Percentiles rank a stretch among this genome's conserved stretches.
Evolutionary conservation across 1,284 basidiomycete genomes (phyloP).

Genomic region (Sparassis latifolia): DNA sequence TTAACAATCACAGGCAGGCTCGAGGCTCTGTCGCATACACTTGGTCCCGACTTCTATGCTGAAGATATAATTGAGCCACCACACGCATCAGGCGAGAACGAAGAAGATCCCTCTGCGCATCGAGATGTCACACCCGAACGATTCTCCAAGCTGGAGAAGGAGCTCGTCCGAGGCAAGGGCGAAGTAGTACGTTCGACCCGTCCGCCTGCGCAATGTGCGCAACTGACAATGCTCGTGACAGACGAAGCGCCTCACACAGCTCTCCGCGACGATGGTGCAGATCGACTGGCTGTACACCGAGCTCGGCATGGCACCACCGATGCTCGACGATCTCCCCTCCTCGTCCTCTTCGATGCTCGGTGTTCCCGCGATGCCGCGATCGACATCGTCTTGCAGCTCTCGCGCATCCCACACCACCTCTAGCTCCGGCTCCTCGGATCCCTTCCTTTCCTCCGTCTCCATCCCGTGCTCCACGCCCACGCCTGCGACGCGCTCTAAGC

Average conservation of each 20-base stretch:
- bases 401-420: neutral
- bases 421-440: constrained; percentile 30
- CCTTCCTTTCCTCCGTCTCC: constrained; percentile 35
- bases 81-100: constrained; percentile 35
- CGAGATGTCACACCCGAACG: constrained; percentile 72
- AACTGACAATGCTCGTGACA: constrained; percentile 20
- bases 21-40: constrained; percentile 45
- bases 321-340: constrained; percentile 39
- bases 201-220: neutral
- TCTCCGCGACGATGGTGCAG: constrained; percentile 60
- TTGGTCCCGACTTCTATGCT: constrained; percentile 56
- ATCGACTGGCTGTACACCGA: constrained; percentile 79
- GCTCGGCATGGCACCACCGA: constrained; percentile 59
- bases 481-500: constrained; percentile 20
- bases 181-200: constrained; percentile 56
- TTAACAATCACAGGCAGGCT: constrained; percentile 60
- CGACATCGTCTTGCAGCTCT: constrained; percentile 32
- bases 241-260: constrained; percentile 60
- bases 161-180: constrained; percentile 70
- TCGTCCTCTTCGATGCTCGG: constrained; percentile 34
- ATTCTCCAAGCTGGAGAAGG: constrained; percentile 73
- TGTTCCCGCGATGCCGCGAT: constrained; percentile 29
- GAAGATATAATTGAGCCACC: constrained; percentile 49
- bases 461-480: constrained; percentile 27
- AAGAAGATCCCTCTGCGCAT: constrained; percentile 34